Conservation (phyloP, 306 rosid genomes). For the Ochetophila trinervis region DNA sequence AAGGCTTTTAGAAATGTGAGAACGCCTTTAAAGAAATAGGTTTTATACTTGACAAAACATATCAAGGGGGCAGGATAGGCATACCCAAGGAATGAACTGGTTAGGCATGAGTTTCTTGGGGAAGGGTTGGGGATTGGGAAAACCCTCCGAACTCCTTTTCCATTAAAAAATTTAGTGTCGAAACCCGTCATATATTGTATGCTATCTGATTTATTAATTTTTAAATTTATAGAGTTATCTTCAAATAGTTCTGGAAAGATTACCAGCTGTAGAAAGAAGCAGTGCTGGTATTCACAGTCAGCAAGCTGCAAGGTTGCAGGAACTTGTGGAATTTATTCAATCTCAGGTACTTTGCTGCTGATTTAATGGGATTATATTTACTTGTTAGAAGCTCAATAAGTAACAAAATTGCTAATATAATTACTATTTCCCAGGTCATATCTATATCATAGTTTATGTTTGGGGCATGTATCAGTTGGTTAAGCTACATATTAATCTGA, state of each 20-base stretch:
- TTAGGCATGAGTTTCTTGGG: too few species aligned
- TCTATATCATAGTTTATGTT: background rate
- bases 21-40: too few species aligned
- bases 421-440: background rate
- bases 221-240: slow-evolving; percentile 78
- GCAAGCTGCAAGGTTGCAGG: slow-evolving; percentile 87
- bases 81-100: too few species aligned
- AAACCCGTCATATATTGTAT: background rate
- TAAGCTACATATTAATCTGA: background rate
- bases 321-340: slow-evolving; percentile 87
- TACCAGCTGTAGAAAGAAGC: slow-evolving; percentile 63
- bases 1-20: too few species aligned
- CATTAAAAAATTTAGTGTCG: too few species aligned
- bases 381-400: background rate
- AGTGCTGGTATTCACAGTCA: slow-evolving; percentile 74
- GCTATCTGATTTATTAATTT: slow-evolving; percentile 9
- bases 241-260: slow-evolving; percentile 81
- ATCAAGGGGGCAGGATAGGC: too few species aligned
- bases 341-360: slow-evolving; percentile 62
- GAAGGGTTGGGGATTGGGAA: too few species aligned
- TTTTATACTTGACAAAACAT: too few species aligned
- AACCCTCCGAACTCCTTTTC: too few species aligned
- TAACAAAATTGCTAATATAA: background rate
- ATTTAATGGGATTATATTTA: background rate
- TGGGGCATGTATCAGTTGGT: background rate